These are phyloP conservation scores for Fusarium subtropicale DNA, from an alignment of 2,329 filamentous ascomycete species.

Conservation along the genomic window DNA sequence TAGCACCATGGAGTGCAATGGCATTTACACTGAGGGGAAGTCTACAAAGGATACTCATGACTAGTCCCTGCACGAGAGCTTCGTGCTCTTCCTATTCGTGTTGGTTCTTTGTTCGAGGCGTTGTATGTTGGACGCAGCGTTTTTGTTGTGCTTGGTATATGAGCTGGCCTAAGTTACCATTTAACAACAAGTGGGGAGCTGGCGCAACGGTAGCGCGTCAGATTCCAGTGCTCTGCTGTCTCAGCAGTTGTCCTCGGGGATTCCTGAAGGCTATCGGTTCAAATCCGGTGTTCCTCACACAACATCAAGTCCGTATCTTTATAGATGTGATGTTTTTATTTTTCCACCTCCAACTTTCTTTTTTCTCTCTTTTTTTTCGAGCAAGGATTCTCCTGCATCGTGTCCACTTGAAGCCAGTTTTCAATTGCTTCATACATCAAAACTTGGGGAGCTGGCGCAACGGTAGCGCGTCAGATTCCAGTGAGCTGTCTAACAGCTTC, in stretches of 20 bases:
- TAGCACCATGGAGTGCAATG: background rate
- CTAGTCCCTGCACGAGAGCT: background rate
- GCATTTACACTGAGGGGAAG: too few relatives aligned
- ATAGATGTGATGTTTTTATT: background rate
- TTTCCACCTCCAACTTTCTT: background rate
- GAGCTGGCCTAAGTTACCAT: accelerated
- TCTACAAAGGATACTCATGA: too few relatives aligned
- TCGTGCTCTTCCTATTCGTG: background rate
- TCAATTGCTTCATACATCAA: background rate
- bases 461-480: conserved; percentile 8
- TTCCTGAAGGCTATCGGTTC: conserved; percentile 35
- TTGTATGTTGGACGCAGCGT: background rate
- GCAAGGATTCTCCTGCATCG: background rate
- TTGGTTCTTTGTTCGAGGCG: background rate
- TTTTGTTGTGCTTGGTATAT: background rate
- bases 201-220: conserved; percentile 20
- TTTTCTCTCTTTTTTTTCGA: background rate
- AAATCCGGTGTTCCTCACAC: conserved; percentile 33
- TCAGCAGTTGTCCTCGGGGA: background rate
- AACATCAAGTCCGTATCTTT: background rate
- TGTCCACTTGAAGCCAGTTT: background rate
- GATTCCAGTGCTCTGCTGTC: conserved; percentile 17
- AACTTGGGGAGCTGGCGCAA: conserved; percentile 14
- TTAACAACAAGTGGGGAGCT: conserved; percentile 23
- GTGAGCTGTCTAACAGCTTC: background rate